Base-by-base conservation (phyloP, 495 filamentous ascomycete genomes). In the Immersiella caudata region DNA sequence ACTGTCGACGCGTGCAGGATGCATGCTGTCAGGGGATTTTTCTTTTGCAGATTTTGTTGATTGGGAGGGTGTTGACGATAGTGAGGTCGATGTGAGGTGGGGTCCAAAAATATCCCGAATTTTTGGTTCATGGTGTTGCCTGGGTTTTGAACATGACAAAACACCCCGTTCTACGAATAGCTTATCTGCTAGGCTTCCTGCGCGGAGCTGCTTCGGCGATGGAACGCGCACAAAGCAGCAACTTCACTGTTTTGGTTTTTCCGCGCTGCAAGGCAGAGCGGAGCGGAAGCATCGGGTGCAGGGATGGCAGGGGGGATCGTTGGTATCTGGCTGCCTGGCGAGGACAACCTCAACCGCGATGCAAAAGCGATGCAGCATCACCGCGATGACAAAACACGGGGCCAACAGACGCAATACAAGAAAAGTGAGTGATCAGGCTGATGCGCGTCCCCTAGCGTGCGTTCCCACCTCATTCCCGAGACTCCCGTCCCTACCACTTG, bases 71-170 rank as follows among this genome's bases (percentile, higher is more conserved):
- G 52, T 55, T 33, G 29, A n/a, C 8, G 52, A 55, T 26, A 55
- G 20, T 6, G 52, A 49, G 6, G 62, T 21, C 21, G 21, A 21
- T 14, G 20, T 26, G 49, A 25, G 56, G 64, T 67, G 65, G 65
- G 65, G 65, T 67, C 65, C 65, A 56, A 67, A 67, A 67, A 56
- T 62, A 67, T 24, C 22, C 40, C 25, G 46, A 40, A 62, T 22
- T 20, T 9, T 1, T 57, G 1, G 54, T 57, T n/a, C 54, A 1
- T 57, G 20, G 18, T 57, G 40, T 46, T 46, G 40, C 40, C 40
- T 46, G 16, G 20, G 57, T 35, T 46, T 5, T 46, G 9, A 12
- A 46, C 40, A 14, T 56, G 9, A n/a, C 52, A 56, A 27, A 20
- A 56, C 12, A 56, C 21, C 1, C 29, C n/a, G 24, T 58, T 58